phyloP scores from a whole-genome alignment of 2,329 filamentous ascomycete genomes.

The Davidsoniella neocaledoniae region DNA sequence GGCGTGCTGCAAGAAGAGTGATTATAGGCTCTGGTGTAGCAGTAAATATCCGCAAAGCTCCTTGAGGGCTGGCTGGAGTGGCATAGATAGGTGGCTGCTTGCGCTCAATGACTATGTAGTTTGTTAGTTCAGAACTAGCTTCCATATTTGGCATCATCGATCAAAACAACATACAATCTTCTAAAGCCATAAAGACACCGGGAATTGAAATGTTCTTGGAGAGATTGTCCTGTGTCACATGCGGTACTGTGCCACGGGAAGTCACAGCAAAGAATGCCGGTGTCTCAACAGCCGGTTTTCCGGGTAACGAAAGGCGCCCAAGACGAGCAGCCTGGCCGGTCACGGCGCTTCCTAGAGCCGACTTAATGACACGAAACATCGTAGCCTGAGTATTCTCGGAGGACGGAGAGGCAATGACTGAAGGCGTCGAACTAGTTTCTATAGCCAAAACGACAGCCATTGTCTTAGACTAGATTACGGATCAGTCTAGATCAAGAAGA shows the following conservation, averaged over 20 bases:
- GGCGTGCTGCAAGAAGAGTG: constrained; percentile 59
- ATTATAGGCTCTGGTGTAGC: constrained; percentile 48
- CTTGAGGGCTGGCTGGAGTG: constrained; percentile 24
- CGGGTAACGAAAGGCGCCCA: constrained; percentile 46
- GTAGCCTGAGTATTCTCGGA: background rate
- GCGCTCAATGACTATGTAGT: constrained; percentile 35
- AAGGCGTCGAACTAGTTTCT: background rate
- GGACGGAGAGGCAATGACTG: background rate
- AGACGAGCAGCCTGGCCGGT: constrained; percentile 38
- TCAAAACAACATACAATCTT: constrained; percentile 61
- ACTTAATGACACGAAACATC: constrained; percentile 30
- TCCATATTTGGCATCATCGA: background rate
- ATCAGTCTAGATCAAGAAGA: too few relatives aligned
- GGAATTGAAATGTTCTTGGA: constrained; percentile 44
- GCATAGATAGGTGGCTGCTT: constrained; percentile 33
- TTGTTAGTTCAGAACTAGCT: background rate
- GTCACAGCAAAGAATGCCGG: constrained; percentile 67
- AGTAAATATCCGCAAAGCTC: constrained; percentile 60
- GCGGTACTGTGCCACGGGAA: constrained; percentile 71
- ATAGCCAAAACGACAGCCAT: background rate
- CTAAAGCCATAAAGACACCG: constrained; percentile 65
- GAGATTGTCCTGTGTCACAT: constrained; percentile 75
- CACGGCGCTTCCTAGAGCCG: constrained; percentile 19
- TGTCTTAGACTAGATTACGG: background rate
- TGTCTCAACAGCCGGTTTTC: constrained; percentile 53